Evolutionary conservation across 371 early-diverging fungal genomes (phyloP), one percentile per base, ranked within the genome.

Genomic region (Syncephalastrum contaminatum): DNA sequence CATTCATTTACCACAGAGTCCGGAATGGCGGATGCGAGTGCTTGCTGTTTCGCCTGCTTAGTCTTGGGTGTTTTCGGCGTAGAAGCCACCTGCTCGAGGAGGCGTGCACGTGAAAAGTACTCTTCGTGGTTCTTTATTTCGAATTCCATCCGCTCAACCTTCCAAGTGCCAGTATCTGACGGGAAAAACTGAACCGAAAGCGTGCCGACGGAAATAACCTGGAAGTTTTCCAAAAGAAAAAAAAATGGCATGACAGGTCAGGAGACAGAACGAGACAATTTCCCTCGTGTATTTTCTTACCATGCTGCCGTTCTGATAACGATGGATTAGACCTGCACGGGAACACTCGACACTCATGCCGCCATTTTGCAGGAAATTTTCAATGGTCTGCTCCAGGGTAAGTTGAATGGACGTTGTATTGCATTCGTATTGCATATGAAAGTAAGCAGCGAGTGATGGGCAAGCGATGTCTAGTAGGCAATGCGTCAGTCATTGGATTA

Each of bases 1-100:
- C 54, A 54, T 44, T 54, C 54, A 20, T 54, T 54, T 15, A 54
- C 54, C 18, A 46, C 30, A 14, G 54, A 54, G 12, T 54, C 54
- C 10, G 22, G 10, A 8, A 30, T 30, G 10, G 36, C 36, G 12
- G 36, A 30, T 30, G 36, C 36, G 10, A 30, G 36, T 2, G 36
- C 36, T 36, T 54, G 54, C 36, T 20, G 18, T 12, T 42, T 39
- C 18, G 40, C 43, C 20, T 19, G 30, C 19, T 54, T 54, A 4
- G 54, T 16, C 14, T 54, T 43, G 40, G 14, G 39, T 10, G 54
- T 25, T 14, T 54, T 54, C 2, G 54, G 30, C 13, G 43, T 43
- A 10, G 20, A 45, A 12, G 43, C 18, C 3, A 54, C 18, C 8
- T 45, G 20, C 36, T 54, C 54, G 4, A 20, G 20, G 25, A 54